phyloP scores from a whole-genome alignment of 129 eudicot species.

The Helianthus tuberosus region DNA sequence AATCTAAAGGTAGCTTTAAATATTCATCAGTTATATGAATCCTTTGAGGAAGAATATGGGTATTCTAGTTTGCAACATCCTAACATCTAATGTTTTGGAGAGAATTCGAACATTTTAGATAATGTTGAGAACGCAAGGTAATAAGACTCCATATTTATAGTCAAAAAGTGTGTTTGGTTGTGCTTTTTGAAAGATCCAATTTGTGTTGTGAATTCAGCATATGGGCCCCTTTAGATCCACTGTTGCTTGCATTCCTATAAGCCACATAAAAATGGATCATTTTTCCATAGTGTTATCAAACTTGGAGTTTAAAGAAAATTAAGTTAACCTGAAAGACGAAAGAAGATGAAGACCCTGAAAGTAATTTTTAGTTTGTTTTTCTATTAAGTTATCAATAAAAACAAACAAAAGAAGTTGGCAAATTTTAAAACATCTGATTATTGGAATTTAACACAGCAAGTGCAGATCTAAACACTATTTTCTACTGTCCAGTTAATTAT shows the following conservation, averaged over 20 bases:
- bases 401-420: not conserved
- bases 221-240: no score
- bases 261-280: no score
- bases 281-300: no score
- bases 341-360: not conserved
- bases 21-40: no score
- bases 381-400: not conserved
- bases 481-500: not conserved
- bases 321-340: no score
- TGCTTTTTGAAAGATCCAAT: no score
- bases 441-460: not conserved
- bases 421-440: not conserved
- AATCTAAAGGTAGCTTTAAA: no score
- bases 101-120: slow-evolving; percentile 83
- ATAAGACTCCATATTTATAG: not conserved
- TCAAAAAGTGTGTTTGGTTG: not conserved
- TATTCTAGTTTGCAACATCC: not conserved
- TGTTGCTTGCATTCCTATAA: no score
- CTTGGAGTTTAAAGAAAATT: no score
- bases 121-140: slow-evolving; percentile 75
- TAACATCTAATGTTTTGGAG: slow-evolving; percentile 79
- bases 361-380: not conserved
- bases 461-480: not conserved
- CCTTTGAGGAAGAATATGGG: slow-evolving; percentile 62
- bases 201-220: no score